These are phyloP conservation scores for Fusarium nurragi DNA, from an alignment of 2,329 filamentous ascomycete species.

Conservation along the genomic window DNA sequence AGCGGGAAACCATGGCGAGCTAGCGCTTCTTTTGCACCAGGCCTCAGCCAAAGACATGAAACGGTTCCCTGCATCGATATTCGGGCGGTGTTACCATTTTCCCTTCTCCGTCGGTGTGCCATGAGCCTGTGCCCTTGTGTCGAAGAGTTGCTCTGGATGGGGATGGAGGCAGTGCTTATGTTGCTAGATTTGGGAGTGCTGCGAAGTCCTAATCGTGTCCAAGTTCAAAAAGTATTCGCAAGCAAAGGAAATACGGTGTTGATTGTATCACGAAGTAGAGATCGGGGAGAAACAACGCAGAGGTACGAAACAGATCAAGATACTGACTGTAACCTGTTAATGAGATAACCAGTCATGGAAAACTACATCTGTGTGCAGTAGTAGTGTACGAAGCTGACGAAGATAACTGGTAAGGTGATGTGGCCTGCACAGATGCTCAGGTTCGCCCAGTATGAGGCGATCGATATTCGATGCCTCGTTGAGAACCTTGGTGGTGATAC, in stretches of 20 bases:
- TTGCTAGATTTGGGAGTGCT: background rate
- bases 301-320: background rate
- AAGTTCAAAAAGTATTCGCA: background rate
- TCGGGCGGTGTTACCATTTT: constrained; percentile 40
- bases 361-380: background rate
- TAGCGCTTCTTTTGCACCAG: constrained; percentile 38
- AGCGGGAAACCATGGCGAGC: constrained; percentile 42
- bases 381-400: background rate
- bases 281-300: background rate
- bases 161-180: background rate
- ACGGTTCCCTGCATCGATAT: constrained; percentile 45
- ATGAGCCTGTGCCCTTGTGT: constrained; percentile 33
- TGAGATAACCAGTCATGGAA: background rate
- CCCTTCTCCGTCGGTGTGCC: constrained; percentile 26
- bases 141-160: constrained; percentile 12
- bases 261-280: background rate
- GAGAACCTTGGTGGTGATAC: constrained; percentile 36
- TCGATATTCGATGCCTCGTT: constrained; percentile 16
- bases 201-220: background rate
- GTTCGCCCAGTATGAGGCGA: constrained; percentile 15
- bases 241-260: background rate
- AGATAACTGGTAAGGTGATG: background rate
- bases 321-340: background rate
- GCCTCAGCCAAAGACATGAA: constrained; percentile 33
- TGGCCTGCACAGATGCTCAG: constrained; percentile 4